These are phyloP conservation scores for Naumovozyma baii DNA, from an alignment of 805 yeast genomes.

Conservation along the genomic window DNA sequence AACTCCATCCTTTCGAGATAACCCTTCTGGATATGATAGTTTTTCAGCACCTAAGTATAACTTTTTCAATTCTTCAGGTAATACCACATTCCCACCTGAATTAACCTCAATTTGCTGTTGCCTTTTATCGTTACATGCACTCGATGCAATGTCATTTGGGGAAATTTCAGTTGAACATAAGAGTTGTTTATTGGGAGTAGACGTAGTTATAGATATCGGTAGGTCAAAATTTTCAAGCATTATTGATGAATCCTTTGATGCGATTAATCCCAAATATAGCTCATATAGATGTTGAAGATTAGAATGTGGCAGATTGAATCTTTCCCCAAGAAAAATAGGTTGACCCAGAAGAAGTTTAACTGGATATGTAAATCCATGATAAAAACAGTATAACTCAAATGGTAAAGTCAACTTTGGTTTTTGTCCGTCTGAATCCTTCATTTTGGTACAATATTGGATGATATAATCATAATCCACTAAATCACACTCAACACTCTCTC, in stretches of 20 bases:
- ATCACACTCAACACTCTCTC: no score
- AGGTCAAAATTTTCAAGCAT: background rate
- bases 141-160: no score
- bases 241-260: background rate
- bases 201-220: background rate
- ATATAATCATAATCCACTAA: no score
- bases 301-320: slow-evolving; percentile 14
- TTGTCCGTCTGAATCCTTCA: no score
- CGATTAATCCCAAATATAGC: slow-evolving; percentile 22
- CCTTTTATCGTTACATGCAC: no score
- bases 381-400: slow-evolving; percentile 30
- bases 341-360: slow-evolving; percentile 25
- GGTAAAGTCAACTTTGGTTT: slow-evolving; percentile 20
- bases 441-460: no score
- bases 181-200: no score
- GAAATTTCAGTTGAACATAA: no score
- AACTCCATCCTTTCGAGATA: no score
- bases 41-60: slow-evolving; percentile 9
- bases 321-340: slow-evolving; percentile 20
- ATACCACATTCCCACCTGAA: background rate
- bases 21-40: background rate
- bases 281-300: slow-evolving; percentile 25
- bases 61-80: slow-evolving; percentile 5
- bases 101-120: background rate
- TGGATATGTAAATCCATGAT: slow-evolving; percentile 28